Evolutionary conservation across 352 stramenopile genomes (phyloP).

Genomic region (Aphanomyces stellatus): DNA sequence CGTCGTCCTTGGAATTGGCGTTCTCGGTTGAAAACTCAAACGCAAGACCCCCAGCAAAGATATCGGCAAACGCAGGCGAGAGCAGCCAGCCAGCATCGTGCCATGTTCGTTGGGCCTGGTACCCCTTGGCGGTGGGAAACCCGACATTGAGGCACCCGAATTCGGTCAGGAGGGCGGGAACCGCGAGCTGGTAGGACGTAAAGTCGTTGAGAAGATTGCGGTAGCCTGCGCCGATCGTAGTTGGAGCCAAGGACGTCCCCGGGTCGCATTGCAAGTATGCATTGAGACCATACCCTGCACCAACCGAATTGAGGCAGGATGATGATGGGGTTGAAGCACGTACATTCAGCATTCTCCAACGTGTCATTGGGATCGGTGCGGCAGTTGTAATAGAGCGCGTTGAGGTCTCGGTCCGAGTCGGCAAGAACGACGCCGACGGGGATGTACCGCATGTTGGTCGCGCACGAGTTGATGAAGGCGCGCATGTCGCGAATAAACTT

Average conservation of each 20-base stretch:
- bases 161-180: constrained; percentile 74
- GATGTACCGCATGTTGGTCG: constrained; percentile 43
- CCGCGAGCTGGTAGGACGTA: constrained; percentile 48
- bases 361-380: constrained; percentile 42
- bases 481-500: constrained; percentile 86
- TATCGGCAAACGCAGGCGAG: constrained; percentile 31
- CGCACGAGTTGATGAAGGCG: constrained; percentile 49
- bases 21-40: constrained; percentile 82
- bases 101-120: constrained; percentile 50
- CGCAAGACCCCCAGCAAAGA: constrained; percentile 60
- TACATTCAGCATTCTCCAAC: constrained; percentile 62
- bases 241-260: constrained; percentile 12
- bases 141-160: constrained; percentile 61
- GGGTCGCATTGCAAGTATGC: constrained; percentile 70
- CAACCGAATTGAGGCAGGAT: not conserved
- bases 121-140: constrained; percentile 55
- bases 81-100: constrained; percentile 51
- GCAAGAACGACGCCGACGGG: constrained; percentile 75
- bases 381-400: constrained; percentile 81
- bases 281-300: constrained; percentile 72
- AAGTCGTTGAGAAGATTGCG: constrained; percentile 53
- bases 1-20: constrained; percentile 42
- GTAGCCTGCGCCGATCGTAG: constrained; percentile 36
- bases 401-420: constrained; percentile 45
- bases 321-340: not conserved